A percentile compares a stretch with the other conserved stretches of the same genome.
phyloP scores from a whole-genome alignment of 2,329 filamentous ascomycete species.

The Blastomyces gilchristii region DNA sequence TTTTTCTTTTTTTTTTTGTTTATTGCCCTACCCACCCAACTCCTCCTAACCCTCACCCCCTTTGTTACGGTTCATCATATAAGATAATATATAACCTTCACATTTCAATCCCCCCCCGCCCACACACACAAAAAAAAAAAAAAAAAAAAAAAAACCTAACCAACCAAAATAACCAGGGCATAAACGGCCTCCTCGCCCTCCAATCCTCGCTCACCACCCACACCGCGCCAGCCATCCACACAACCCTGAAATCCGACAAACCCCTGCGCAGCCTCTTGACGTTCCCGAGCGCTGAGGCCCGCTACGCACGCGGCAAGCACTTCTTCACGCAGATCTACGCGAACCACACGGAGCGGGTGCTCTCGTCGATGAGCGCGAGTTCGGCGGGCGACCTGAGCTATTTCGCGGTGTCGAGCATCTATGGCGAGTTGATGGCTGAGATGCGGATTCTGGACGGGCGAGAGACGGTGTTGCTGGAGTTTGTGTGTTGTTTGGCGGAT shows the following conservation, averaged over 20 bases:
- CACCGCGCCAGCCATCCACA: slow-evolving; percentile 14
- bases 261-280: slow-evolving; percentile 16
- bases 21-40: too few species aligned
- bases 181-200: slow-evolving; percentile 20
- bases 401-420: slow-evolving; percentile 22
- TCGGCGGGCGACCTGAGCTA: slow-evolving; percentile 22
- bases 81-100: too few species aligned
- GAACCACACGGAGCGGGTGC: slow-evolving; percentile 20
- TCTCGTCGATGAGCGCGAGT: slow-evolving; percentile 18
- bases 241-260: slow-evolving; percentile 13
- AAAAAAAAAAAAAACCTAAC: too few species aligned
- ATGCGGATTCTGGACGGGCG: slow-evolving; percentile 17
- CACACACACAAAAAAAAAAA: too few species aligned
- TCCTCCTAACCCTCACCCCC: too few species aligned
- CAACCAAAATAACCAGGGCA: neutral
- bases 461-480: slow-evolving; percentile 23
- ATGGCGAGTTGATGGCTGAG: slow-evolving; percentile 23
- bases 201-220: slow-evolving; percentile 15
- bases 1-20: too few species aligned
- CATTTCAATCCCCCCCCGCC: too few species aligned
- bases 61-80: neutral
- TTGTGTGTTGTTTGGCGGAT: slow-evolving; percentile 23
- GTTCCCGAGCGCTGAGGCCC: neutral
- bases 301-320: slow-evolving; percentile 17
- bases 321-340: slow-evolving; percentile 22